Evolutionary conservation across 2,329 filamentous ascomycete genomes (phyloP), one percentile per base, ranked within the genome.

Genomic region (Phyllosticta citriasiana): DNA sequence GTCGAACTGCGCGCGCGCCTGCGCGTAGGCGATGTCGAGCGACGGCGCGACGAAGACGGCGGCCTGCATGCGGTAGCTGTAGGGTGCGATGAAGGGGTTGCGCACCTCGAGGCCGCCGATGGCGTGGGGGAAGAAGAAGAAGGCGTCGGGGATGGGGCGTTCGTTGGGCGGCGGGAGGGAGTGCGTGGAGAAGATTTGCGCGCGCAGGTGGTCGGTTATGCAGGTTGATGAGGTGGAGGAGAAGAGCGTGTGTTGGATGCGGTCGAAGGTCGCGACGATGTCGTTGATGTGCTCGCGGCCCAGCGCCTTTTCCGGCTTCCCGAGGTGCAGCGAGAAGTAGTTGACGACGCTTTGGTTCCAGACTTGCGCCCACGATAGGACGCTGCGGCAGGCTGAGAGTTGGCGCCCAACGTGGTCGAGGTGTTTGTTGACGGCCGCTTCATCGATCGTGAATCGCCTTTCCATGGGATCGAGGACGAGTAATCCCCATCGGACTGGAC

Each of bases 241-340:
- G 65, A 85, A 84, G 2, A 85, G 68, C 2, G 73, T 70, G 22
- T 71, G 71, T 66, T 85, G 82, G 57, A 85, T 83, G 35, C 77
- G 74, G 50, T 74, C 74, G 58, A 84, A 76, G 0, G 80, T 81
- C 2, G 73, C 69, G 58, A 84, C 74, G 60, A 82, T 79, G 72
- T 78, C 79, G 64, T 84, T 79, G 59, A 84, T 77, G 66, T 85
- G 83, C 51, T 75, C 70, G 22, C 77, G 76, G 0, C 81, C 81
- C 63, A 84, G 82, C 64, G 80, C 82, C 61, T 79, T 76, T 14
- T 81, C 79, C 3, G 82, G 78, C 59, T 78, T 78, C 7, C 79
- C 82, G 63, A 85, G 84, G 66, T 84, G 84, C 64, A 79, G 80
- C 57, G 74, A 73, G 67, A 85, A 84, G 69, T 85, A 85, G 1